phyloP scores from a whole-genome alignment of 306 rosid genomes.

The Cucumis melo region DNA sequence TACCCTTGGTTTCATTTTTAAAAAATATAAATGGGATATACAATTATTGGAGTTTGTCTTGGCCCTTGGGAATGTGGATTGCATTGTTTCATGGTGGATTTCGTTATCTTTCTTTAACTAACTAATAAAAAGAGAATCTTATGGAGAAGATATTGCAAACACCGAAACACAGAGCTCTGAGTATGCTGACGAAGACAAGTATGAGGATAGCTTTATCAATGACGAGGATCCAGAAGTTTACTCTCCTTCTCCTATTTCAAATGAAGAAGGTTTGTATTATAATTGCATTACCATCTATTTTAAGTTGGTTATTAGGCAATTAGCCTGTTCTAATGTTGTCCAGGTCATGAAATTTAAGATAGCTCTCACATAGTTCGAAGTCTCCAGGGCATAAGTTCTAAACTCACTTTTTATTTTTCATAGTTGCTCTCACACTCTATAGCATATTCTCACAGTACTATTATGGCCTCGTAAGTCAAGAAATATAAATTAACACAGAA shows the following conservation, averaged over 20 bases:
- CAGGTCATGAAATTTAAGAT: background rate
- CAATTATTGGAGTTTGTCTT: background rate
- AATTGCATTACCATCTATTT: background rate
- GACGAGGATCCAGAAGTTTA: constrained; percentile 27
- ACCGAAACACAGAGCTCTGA: constrained; percentile 56
- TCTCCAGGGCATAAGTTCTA: background rate
- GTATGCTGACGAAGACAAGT: constrained; percentile 45
- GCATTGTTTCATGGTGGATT: background rate
- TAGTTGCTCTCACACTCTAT: background rate
- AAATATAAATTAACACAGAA: background rate
- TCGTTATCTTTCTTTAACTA: constrained; percentile 25
- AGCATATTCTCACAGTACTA: background rate
- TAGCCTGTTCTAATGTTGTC: background rate
- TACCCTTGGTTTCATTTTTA: background rate
- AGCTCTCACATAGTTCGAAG: background rate
- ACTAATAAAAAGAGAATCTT: constrained; percentile 46
- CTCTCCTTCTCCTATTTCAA: constrained; percentile 32
- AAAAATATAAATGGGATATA: background rate
- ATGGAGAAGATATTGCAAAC: constrained; percentile 74
- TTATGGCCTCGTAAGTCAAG: background rate
- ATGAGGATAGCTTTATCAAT: constrained; percentile 74
- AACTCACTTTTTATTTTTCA: too few relatives aligned
- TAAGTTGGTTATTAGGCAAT: background rate
- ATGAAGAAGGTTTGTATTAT: constrained; percentile 23
- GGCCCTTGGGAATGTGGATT: background rate